Base-by-base conservation (phyloP, 2,329 filamentous ascomycete genomes). In the Myriosclerotinia curreyana region DNA sequence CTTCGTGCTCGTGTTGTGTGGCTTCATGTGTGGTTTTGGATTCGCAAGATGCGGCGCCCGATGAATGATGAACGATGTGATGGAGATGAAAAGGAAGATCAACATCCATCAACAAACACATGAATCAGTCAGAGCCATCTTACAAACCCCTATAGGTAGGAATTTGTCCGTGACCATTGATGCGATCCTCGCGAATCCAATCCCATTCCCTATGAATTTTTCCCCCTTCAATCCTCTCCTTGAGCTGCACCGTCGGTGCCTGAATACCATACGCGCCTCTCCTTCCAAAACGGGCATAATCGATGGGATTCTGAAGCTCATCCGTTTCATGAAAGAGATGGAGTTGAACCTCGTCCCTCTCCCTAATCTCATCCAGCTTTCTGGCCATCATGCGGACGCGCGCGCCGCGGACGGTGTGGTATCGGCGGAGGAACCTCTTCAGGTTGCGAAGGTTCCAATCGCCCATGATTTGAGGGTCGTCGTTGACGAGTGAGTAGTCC, bases 371-470 rank as follows among this genome's bases (percentile, higher is more conserved):
- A 6, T 59, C 42, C 2, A 59, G 42, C 0, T 0, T 3, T 6
- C 5, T 6, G 0, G 55, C 55, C 0, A 48, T 1, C 1, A 15
- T 0, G 12, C 28, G 22, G 42, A 59, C 11, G 6, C n/a, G 0
- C 9, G 2, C 55, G 31, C 9, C 20, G 28, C n/a, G n/a, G 25
- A 1, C 5, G 11, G 1, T 2, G 2, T 63, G 36, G 31, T 65
- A 69, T 17, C 67, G 61, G 14, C 46, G 34, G 3, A 69, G 58
- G 1, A 65, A 65, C 28, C 66, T 66, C 1, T 28, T 20, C 6
- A 70, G 60, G 31, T 71, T 49, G 0, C 40, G 46, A 1, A 46
- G 55, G 15, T 71, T 70, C 64, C 64, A 69, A 1, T 62, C 54
- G 17, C 59, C 59, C 14, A 15, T 25, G 15, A 20, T 4, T 22